Percentiles rank a stretch among this genome's conserved stretches.
Conservation (phyloP, 2,329 filamentous ascomycete species). For the Cladobotryum protrusum region DNA sequence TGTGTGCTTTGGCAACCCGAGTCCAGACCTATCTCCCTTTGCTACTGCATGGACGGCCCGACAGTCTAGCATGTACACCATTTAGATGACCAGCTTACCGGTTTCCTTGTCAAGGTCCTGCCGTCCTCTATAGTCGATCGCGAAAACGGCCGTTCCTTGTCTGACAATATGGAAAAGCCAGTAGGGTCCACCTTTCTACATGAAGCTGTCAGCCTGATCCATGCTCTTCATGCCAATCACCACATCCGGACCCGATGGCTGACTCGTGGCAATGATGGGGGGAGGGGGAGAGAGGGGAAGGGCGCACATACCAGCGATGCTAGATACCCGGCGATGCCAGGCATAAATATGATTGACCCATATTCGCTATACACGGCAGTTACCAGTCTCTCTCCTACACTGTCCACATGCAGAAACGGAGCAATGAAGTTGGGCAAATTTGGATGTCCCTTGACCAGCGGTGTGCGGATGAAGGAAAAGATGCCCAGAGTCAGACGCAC, state of each 20-base stretch:
- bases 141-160: constrained; percentile 9
- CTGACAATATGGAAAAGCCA: constrained; percentile 15
- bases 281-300: no score
- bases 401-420: constrained; percentile 27
- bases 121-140: constrained; percentile 7
- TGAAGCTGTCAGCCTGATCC: neutral
- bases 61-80: neutral
- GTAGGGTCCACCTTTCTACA: constrained; percentile 16
- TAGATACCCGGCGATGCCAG: constrained; percentile 21
- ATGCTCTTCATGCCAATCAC: neutral
- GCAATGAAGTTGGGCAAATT: constrained; percentile 22
- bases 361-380: constrained; percentile 25
- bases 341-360: constrained; percentile 24
- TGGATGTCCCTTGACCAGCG: constrained; percentile 22
- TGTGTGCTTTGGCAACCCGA: no score
- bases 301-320: constrained; percentile 21
- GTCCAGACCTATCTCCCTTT: no score
- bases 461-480: constrained; percentile 27
- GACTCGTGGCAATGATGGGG: neutral
- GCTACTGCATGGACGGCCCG: no score
- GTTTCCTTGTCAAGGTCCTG: constrained; percentile 6
- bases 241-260: no score
- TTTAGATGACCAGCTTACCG: neutral
- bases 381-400: constrained; percentile 25
- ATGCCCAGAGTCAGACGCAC: constrained; percentile 24